Evolutionary conservation across 176 grass and related monocot species (phyloP).

Genomic region (Elymus sibiricus): DNA sequence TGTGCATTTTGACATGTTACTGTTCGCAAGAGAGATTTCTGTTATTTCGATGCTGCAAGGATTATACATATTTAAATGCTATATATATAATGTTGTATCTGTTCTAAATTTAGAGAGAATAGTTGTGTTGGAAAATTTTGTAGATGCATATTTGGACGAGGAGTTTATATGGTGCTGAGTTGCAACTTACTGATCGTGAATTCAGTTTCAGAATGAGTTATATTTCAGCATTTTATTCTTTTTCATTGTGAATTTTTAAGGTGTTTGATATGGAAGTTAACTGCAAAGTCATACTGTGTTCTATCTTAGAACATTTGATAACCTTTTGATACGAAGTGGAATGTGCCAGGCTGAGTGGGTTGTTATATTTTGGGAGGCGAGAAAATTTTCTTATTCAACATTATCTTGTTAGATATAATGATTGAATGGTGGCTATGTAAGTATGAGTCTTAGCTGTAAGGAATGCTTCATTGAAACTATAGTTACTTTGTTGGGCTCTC

Average conservation of each 20-base stretch:
- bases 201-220: background rate
- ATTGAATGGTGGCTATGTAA: background rate
- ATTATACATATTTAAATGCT: conserved; percentile 3
- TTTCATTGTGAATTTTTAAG: background rate
- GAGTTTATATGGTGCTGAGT: background rate
- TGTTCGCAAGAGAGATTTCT: conserved; percentile 9
- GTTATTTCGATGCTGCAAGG: background rate
- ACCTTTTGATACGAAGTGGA: background rate
- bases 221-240: background rate
- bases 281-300: background rate
- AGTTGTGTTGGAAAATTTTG: background rate
- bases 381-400: background rate
- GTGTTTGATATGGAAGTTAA: background rate
- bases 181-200: background rate
- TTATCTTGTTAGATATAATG: background rate
- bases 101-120: conserved; percentile 11
- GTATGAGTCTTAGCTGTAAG: background rate
- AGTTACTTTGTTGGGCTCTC: background rate
- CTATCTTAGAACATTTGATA: background rate
- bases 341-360: background rate
- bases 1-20: background rate
- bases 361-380: background rate
- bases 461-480: background rate
- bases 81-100: conserved; percentile 28
- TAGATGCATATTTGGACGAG: background rate